Evolutionary conservation across 2,329 filamentous ascomycete species (phyloP).

Genomic region (Neocatenulostroma microsporum): DNA sequence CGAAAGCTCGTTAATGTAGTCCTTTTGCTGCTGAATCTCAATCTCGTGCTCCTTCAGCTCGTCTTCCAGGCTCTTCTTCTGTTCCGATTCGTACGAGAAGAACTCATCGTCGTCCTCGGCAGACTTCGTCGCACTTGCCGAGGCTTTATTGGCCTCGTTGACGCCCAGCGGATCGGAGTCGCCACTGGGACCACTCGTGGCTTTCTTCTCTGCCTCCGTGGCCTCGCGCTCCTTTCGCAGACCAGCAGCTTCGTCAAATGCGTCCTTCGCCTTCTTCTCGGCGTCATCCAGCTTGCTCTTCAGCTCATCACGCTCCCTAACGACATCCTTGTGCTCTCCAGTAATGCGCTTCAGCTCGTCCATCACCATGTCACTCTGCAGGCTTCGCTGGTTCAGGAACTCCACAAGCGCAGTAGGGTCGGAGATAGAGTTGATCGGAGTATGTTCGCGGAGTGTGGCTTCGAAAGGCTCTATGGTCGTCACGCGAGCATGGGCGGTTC

Average conservation of each 20-base stretch:
- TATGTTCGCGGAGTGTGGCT: slow-evolving; percentile 81
- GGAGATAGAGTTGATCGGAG: slow-evolving; percentile 77
- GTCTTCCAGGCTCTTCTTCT: slow-evolving; percentile 52
- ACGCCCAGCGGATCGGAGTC: slow-evolving; percentile 11
- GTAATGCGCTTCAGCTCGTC: slow-evolving; percentile 85
- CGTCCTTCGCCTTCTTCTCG: slow-evolving; percentile 54
- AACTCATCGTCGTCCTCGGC: slow-evolving; percentile 57
- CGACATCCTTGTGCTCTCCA: slow-evolving; percentile 30
- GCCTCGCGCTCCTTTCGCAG: slow-evolving; percentile 37
- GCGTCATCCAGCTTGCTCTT: slow-evolving; percentile 68
- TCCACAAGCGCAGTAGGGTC: slow-evolving; percentile 80
- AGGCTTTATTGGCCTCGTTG: slow-evolving; percentile 4
- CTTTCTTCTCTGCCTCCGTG: slow-evolving; percentile 5
- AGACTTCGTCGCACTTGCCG: slow-evolving; percentile 4
- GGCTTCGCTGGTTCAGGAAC: slow-evolving; percentile 77
- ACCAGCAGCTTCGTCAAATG: slow-evolving; percentile 56
- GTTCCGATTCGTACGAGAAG: slow-evolving; percentile 85
- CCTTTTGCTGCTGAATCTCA: slow-evolving; percentile 52
- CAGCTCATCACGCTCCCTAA: slow-evolving; percentile 63
- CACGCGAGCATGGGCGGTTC: slow-evolving; percentile 79
- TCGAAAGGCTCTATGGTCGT: slow-evolving; percentile 90
- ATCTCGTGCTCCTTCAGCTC: slow-evolving; percentile 62
- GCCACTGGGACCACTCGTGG: slow-evolving; percentile 1
- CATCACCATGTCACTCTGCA: slow-evolving; percentile 87
- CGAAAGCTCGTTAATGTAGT: slow-evolving; percentile 64